These are phyloP conservation scores for Bacterosira constricta DNA, from an alignment of 108 stramenopile genomes.

Conservation along the genomic window DNA sequence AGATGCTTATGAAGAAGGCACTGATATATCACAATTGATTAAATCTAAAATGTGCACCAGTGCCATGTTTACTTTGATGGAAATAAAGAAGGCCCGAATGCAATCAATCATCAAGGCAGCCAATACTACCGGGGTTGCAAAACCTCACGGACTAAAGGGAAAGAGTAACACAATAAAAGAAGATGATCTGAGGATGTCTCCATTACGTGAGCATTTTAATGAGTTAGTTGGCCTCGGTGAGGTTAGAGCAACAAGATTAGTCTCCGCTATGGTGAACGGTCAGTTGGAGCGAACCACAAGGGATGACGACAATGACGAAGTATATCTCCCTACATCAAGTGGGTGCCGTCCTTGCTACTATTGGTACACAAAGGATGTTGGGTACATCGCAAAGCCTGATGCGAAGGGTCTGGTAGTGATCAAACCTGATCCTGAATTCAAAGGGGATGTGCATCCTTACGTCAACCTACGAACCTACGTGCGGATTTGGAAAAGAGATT, in stretches of 20 bases:
- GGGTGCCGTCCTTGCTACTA: neutral
- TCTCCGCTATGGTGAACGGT: neutral
- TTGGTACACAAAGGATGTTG: neutral
- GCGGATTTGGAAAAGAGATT: neutral
- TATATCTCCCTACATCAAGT: neutral
- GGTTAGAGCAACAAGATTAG: neutral
- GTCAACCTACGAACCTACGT: conserved; percentile 2
- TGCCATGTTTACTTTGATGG: neutral
- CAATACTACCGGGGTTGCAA: neutral
- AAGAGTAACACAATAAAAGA: neutral
- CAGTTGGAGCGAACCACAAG: neutral
- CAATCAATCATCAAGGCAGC: neutral
- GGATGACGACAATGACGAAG: neutral
- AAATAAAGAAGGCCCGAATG: neutral
- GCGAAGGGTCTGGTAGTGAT: no score
- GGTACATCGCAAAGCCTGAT: no score
- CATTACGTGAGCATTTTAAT: neutral
- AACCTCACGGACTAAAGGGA: neutral
- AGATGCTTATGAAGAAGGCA: neutral
- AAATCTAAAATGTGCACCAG: neutral
- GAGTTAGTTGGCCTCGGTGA: neutral
- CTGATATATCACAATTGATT: neutral
- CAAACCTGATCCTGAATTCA: no score
- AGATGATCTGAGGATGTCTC: neutral
- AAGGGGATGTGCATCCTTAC: no score